Evolutionary conservation across 192 early-diverging fungal species (phyloP).

Genomic region (Podila minutissima): DNA sequence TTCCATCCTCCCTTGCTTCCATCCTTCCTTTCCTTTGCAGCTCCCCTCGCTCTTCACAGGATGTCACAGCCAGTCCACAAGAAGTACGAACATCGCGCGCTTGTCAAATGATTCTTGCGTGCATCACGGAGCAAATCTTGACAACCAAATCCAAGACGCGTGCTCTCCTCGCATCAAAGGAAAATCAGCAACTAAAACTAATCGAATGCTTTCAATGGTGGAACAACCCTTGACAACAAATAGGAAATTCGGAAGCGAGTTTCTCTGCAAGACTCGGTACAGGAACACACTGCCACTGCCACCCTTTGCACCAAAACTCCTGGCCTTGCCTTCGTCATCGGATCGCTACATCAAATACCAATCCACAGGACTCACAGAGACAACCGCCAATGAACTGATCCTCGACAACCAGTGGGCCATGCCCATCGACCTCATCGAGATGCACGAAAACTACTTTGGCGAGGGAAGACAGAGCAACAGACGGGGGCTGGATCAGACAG

Average conservation of each 20-base stretch:
- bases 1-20: neutral
- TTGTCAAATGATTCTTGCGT: no score
- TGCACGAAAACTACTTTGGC: constrained; percentile 57
- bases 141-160: neutral
- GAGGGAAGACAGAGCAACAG: constrained; percentile 40
- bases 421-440: constrained; percentile 57
- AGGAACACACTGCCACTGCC: constrained; percentile 58
- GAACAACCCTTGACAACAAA: no score
- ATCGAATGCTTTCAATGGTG: no score
- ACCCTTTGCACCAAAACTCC: constrained; percentile 60
- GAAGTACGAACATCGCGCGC: constrained; percentile 21
- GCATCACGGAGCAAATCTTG: no score
- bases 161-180: neutral
- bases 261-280: constrained; percentile 62
- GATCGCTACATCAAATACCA: constrained; percentile 58
- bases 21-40: neutral
- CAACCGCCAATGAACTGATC: constrained; percentile 54
- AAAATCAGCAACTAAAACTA: no score
- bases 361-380: constrained; percentile 53
- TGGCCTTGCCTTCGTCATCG: constrained; percentile 53
- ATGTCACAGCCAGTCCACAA: constrained; percentile 48
- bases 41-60: neutral
- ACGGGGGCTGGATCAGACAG: constrained; percentile 7
- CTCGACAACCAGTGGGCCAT: constrained; percentile 55
- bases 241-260: constrained; percentile 59